Base-by-base conservation (phyloP, 805 yeast species). In the Saccharomycopsis lassenensis region DNA sequence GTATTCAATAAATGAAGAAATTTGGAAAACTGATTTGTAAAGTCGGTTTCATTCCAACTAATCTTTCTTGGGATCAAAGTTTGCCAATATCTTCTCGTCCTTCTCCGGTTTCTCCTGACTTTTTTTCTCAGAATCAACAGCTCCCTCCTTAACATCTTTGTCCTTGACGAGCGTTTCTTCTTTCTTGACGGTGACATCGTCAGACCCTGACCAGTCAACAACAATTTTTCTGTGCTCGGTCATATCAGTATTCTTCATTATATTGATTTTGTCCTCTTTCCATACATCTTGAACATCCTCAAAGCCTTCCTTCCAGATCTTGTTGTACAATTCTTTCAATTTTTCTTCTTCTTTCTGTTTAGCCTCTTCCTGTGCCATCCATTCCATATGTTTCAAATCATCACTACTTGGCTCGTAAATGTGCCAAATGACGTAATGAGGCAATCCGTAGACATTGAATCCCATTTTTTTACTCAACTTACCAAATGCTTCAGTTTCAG, bases 401-500 rank as follows among this genome's bases (percentile, higher is more conserved):
- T 87, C 96, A 18, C 78, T 74, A 14, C 94, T 80, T 18, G 97
- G 97, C 63, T 89, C 97, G 58, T 89, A 89, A 46, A 84, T 78
- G 57, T 86, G 95, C 97, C 97, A 89, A 37, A 89, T 80, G 23
- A 85, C 93, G 55, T 89, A 89, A 59, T 89, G 95, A 8, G 95
- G 94, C 48, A 89, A 66, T 0, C 97, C 97, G 43, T 78, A 69
- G 17, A 89, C 96, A 17, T 77, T 66, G 55, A 71, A 83, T 4
- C 89, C 87, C 94, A 89, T 84, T 44, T 78, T 65, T 47, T 83
- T 77, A 48, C 84, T 74, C 65, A 89, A 67, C 53, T 83, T 86
- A 30, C 94, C 98, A 57, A 91, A 89, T 0, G 94, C 97, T 59
- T 91, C 97, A 2, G 97, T 89, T 55, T 89, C 98, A 3, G 97